Conservation (phyloP, 2,329 filamentous ascomycete genomes). For the Arthrocladium fulminans region DNA sequence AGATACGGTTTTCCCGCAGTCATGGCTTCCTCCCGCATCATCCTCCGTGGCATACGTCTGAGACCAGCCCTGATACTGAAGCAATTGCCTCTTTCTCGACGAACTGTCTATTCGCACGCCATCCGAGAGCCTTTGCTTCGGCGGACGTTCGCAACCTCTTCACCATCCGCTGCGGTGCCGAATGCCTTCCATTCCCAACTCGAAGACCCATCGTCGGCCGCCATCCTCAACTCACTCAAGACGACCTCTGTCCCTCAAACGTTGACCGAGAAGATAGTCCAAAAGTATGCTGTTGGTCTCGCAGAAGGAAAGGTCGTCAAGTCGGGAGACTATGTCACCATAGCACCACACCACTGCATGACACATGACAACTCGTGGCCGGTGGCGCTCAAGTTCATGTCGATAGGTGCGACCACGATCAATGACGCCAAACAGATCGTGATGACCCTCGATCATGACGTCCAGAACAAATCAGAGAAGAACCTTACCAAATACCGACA, state of each 20-base stretch:
- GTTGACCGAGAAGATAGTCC: conserved; percentile 86
- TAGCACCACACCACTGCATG: conserved; percentile 67
- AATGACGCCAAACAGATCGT: conserved; percentile 66
- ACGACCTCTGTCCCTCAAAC: conserved; percentile 58
- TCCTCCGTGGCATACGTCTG: background rate
- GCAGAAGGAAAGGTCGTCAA: conserved; percentile 64
- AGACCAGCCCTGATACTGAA: background rate
- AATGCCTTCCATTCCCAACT: conserved; percentile 57
- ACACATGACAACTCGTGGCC: conserved; percentile 80
- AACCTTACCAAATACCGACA: conserved; percentile 76
- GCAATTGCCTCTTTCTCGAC: background rate
- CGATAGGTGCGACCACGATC: conserved; percentile 67
- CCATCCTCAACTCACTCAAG: conserved; percentile 68
- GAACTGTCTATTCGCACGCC: background rate
- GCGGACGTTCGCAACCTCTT: background rate
- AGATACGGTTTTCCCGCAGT: too few species aligned
- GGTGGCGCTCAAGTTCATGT: conserved; percentile 70
- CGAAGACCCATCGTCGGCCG: conserved; percentile 52
- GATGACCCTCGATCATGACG: conserved; percentile 78
- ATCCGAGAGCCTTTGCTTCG: background rate
- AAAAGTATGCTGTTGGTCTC: conserved; percentile 68
- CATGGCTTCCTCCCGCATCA: background rate
- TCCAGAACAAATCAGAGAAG: conserved; percentile 68
- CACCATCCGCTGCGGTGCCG: background rate
- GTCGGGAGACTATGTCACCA: conserved; percentile 73